A percentile compares a stretch with the other conserved stretches of the same genome.
phyloP scores from a whole-genome alignment of 805 yeast species.

The Yamadazyma phyllophila region DNA sequence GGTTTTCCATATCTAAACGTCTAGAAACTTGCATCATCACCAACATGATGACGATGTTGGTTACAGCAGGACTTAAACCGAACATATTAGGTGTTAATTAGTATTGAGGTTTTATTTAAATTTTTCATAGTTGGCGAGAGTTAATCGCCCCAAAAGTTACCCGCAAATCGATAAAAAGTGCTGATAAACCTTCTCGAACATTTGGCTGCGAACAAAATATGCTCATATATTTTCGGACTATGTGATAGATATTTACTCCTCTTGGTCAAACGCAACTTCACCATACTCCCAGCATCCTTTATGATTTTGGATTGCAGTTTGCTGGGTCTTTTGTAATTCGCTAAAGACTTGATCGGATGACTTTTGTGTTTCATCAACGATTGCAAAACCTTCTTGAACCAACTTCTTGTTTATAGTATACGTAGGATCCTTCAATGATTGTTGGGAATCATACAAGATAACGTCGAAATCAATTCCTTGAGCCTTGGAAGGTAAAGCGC shows the following conservation, averaged over 20 bases:
- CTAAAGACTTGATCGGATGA: constrained; percentile 32
- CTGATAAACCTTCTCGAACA: constrained; percentile 5
- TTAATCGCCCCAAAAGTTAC: constrained; percentile 6
- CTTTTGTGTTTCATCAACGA: constrained; percentile 43
- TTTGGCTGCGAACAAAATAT: background rate
- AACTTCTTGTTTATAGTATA: constrained; percentile 61
- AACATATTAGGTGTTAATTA: constrained; percentile 3
- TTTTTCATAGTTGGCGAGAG: constrained; percentile 2
- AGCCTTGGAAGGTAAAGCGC: constrained; percentile 43
- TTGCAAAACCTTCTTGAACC: constrained; percentile 58
- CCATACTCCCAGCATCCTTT: constrained; percentile 77
- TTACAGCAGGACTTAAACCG: constrained; percentile 80
- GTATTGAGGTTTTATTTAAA: background rate
- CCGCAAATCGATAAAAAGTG: constrained; percentile 6
- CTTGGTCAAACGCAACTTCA: constrained; percentile 62
- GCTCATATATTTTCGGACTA: constrained; percentile 1
- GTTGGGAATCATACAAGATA: constrained; percentile 55
- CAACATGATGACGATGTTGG: constrained; percentile 87
- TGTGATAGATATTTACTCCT: constrained; percentile 10
- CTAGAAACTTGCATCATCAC: constrained; percentile 95
- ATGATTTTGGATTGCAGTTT: constrained; percentile 47
- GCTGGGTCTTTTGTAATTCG: constrained; percentile 43
- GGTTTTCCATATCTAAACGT: constrained; percentile 84
- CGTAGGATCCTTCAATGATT: constrained; percentile 50
- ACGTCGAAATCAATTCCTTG: constrained; percentile 47